Evolutionary conservation across 495 filamentous ascomycete genomes (phyloP).

Genomic region (Penicillium roqueforti): DNA sequence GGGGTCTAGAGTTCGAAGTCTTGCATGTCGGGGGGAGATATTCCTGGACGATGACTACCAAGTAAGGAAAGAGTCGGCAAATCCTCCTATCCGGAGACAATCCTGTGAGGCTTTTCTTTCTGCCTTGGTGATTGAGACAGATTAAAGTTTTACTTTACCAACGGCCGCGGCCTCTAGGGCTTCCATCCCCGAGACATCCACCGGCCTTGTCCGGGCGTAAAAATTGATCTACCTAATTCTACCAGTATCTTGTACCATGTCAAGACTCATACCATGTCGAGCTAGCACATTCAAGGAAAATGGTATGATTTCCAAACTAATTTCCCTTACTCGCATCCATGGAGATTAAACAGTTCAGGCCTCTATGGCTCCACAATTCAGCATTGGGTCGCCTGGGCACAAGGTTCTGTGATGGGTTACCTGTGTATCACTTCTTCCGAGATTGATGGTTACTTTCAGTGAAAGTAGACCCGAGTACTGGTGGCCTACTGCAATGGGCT

Average conservation of each 20-base stretch:
- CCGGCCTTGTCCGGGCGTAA: neutral
- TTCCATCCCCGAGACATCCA: slow-evolving; percentile 10
- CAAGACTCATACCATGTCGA: neutral
- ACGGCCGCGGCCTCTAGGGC: slow-evolving; percentile 1
- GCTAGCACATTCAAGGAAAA: neutral
- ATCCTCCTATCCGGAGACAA: neutral
- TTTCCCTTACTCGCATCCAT: neutral
- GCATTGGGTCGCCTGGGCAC: slow-evolving; percentile 10
- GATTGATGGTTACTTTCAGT: slow-evolving; percentile 19
- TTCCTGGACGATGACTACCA: neutral
- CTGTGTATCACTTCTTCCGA: slow-evolving; percentile 23
- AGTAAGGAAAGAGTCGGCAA: neutral
- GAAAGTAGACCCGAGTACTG: slow-evolving; percentile 15
- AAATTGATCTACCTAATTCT: neutral
- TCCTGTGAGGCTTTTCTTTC: too few relatives aligned
- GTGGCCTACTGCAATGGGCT: slow-evolving; percentile 8
- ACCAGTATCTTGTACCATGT: neutral
- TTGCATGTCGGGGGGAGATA: neutral
- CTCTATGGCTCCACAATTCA: slow-evolving; percentile 5
- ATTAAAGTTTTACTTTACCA: slow-evolving; percentile 6
- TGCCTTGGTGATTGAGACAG: neutral
- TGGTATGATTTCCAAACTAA: neutral
- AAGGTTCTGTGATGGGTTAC: slow-evolving; percentile 21
- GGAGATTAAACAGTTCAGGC: slow-evolving; percentile 4
- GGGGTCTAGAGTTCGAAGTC: neutral